These are phyloP conservation scores for Coemansia sp. DNA, from an alignment of 192 early-diverging fungal genomes.

Conservation along the genomic window DNA sequence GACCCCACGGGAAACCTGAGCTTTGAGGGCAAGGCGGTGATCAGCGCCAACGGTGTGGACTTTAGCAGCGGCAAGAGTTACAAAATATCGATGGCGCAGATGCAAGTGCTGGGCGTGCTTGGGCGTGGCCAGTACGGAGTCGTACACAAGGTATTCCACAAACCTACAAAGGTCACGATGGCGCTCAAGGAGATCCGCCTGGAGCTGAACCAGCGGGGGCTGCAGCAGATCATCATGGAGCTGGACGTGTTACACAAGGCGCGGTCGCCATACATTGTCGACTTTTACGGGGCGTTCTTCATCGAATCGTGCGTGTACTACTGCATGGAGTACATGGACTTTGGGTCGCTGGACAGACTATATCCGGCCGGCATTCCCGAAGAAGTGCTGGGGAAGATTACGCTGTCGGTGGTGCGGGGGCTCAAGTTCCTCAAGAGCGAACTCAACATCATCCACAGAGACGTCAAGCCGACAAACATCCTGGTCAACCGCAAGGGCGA, in stretches of 20 bases:
- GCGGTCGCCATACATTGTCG: constrained; percentile 88
- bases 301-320: constrained; percentile 96
- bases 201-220: constrained; percentile 83
- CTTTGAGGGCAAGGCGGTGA: constrained; percentile 89
- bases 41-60: constrained; percentile 89
- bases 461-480: constrained; percentile 96
- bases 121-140: constrained; percentile 95
- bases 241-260: constrained; percentile 91
- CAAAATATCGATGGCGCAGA: constrained; percentile 85
- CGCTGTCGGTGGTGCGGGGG: constrained; percentile 78
- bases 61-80: constrained; percentile 88
- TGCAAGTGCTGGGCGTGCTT: constrained; percentile 74
- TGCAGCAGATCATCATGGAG: constrained; percentile 97
- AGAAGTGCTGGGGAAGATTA: constrained; percentile 74
- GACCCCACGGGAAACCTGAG: constrained; percentile 92
- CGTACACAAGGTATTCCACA: constrained; percentile 88
- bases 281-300: constrained; percentile 97
- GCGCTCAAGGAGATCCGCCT: constrained; percentile 93
- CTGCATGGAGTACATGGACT: constrained; percentile 99
- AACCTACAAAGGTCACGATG: constrained; percentile 85
- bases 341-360: constrained; percentile 86
- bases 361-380: constrained; percentile 84
- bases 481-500: constrained; percentile 83
- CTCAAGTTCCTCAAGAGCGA: constrained; percentile 86
- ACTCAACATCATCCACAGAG: constrained; percentile 88